Conservation (phyloP, 345 rosid genomes). For the Hevea brasiliensis region DNA sequence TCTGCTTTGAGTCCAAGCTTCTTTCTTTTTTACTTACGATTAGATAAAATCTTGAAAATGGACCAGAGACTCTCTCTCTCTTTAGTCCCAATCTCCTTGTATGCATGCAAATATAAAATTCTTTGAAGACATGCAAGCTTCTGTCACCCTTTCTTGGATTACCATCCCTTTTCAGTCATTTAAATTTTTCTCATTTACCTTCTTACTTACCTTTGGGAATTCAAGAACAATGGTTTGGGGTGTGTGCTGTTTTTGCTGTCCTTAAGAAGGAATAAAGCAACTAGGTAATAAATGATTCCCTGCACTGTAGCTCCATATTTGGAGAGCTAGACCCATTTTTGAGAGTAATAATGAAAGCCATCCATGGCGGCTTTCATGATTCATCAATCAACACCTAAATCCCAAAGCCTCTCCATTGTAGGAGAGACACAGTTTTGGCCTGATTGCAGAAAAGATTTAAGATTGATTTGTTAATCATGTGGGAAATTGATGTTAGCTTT, state of each 20-base stretch:
- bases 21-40: constrained; percentile 12
- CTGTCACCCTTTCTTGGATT: constrained; percentile 27
- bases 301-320: neutral
- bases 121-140: constrained; percentile 12
- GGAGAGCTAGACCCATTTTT: neutral
- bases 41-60: constrained; percentile 11
- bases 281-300: no score
- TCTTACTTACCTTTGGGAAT: neutral
- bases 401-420: no score
- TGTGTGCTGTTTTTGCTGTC: constrained; percentile 7
- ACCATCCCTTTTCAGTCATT: constrained; percentile 19
- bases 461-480: neutral
- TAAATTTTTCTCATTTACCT: neutral
- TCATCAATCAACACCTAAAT: neutral
- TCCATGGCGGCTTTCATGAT: constrained; percentile 3
- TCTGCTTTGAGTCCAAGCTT: constrained; percentile 49
- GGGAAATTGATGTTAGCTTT: neutral
- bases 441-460: neutral
- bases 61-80: neutral
- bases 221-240: constrained; percentile 10
- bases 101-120: constrained; percentile 35
- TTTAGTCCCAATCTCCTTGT: constrained; percentile 20
- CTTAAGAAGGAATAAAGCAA: constrained; percentile 1
- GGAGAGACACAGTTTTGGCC: neutral
- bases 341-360: constrained; percentile 4